phyloP scores from a whole-genome alignment of 176 grass and related monocot genomes.

The Rhipidocladum racemiflorum region DNA sequence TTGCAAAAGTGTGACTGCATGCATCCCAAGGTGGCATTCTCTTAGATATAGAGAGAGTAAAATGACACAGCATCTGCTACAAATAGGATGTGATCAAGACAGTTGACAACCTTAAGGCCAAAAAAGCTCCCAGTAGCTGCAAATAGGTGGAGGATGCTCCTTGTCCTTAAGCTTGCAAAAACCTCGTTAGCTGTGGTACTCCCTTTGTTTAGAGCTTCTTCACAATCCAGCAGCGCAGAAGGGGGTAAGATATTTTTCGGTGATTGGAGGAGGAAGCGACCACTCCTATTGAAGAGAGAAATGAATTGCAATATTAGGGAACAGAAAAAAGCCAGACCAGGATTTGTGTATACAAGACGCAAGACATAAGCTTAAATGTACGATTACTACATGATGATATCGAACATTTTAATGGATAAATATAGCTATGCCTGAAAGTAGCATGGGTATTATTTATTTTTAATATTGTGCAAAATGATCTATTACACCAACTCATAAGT shows the following conservation, averaged over 20 bases:
- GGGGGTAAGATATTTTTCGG: slow-evolving; percentile 73
- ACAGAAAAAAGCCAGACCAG: background rate
- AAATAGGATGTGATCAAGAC: slow-evolving; percentile 9
- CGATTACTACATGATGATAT: background rate
- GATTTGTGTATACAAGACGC: background rate
- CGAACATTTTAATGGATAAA: background rate
- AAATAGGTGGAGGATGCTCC: slow-evolving; percentile 92
- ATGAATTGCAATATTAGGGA: slow-evolving; percentile 21
- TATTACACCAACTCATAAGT: background rate
- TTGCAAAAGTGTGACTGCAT: background rate
- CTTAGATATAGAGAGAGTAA: background rate
- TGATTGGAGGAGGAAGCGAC: slow-evolving; percentile 81
- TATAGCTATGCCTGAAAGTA: background rate
- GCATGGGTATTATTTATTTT: background rate
- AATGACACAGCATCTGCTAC: background rate
- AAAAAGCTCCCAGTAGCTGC: slow-evolving; percentile 76
- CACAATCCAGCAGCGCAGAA: slow-evolving; percentile 49
- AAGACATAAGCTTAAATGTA: slow-evolving; percentile 19
- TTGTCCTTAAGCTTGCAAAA: slow-evolving; percentile 81
- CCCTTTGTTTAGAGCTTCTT: slow-evolving; percentile 83
- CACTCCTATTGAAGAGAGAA: slow-evolving; percentile 52
- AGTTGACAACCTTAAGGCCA: slow-evolving; percentile 70
- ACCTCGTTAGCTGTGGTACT: slow-evolving; percentile 50
- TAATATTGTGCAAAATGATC: background rate
- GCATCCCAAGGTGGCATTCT: background rate